Evolutionary conservation across 176 grass and related monocot species (phyloP), one percentile per base, ranked within the genome.

Genomic region (Poa pratensis): DNA sequence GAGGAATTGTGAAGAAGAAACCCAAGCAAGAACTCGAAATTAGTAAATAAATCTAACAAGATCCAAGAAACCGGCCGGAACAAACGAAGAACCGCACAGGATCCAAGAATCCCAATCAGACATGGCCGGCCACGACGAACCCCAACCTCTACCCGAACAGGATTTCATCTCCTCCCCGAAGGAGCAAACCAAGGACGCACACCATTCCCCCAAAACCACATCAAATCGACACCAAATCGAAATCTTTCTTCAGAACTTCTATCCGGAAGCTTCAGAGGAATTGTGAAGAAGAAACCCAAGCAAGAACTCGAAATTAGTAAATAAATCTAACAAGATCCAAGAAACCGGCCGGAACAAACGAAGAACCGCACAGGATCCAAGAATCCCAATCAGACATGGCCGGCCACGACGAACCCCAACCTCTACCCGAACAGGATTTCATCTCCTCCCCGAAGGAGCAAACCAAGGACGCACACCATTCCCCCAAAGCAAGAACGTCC

Each of bases 171-270:
- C 23, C 3, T 3, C 39, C 10, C 61, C 69, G 2, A 65, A 28
- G 61, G 27, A 65, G 12, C 13, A 30, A 65, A 39, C 23, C 13
- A 67, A 53, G 7, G 51, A 85, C 3, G 18, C 34, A 61, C 34
- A 35, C n/a, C n/a, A n/a, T n/a, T n/a, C n/a, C n/a, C n/a, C 9
- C 8, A 30, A 37, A 77, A 54, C 34, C 8, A 39, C 17, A 48
- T 67, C 69, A 45, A 87, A 81, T 67, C 9, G 34, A 20, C 40
- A 24, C 50, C 19, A 73, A 83, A 73, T 13, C 42, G 16, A 30
- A 11, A 83, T 40, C 42, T 78, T 62, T 50, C 0, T 40, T 34
- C 52, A 81, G 9, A 89, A 50, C 4, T 27, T 3, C 15, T 28
- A 16, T n/a, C 19, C 3, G 5, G 51, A 46, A 59, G 3, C 49